Evolutionary conservation across 1,139 yeast genomes (phyloP), one percentile per base, ranked within the genome.

Genomic region (Pichia sp.): DNA sequence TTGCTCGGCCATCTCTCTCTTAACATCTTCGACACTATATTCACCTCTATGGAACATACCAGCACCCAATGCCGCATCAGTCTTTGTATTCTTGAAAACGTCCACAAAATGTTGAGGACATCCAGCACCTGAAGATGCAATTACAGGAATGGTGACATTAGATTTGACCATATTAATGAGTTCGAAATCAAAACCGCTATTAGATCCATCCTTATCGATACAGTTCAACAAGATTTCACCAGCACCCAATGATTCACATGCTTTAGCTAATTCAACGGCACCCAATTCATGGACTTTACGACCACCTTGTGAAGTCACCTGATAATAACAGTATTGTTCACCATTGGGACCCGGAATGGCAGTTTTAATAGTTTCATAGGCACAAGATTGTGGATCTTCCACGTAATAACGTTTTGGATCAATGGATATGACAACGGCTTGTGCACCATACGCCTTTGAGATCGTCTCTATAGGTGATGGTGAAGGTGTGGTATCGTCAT

Each of bases 81-180:
- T 81, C 4, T 74, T 70, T 21, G 96, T 86, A 30, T 77, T 69
- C 34, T 67, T 68, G 55, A 91, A 91, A 1, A 86, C 98, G 47
- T 88, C 86, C 46, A 74, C 75, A 58, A 91, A 91, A 62, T 91
- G 97, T 39, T 67, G 72, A 3, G 98, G 98, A 27, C 66, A 75
- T 31, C 98, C 98, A 6, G 98, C 98, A 33, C 98, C 98, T 41
- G 94, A 81, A 16, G 96, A 86, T 0, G 98, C 97, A 59, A 91
- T 91, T 1, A 91, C 96, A 0, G 98, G 98, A 34, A 91, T 82
- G 2, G 69, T 64, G 8, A 86, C 94, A 1, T 81, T 77, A 3
- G 66, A 52, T 54, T 91, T 91, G 40, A 86, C 78, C 52, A 83
- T 93, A 15, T 69, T 63, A 35, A 91, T 74, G 34, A 91, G 67